Percentiles rank a stretch among this genome's conserved stretches.
Conservation (phyloP, 768 basidiomycete genomes). For the Boletus reticulatus region DNA sequence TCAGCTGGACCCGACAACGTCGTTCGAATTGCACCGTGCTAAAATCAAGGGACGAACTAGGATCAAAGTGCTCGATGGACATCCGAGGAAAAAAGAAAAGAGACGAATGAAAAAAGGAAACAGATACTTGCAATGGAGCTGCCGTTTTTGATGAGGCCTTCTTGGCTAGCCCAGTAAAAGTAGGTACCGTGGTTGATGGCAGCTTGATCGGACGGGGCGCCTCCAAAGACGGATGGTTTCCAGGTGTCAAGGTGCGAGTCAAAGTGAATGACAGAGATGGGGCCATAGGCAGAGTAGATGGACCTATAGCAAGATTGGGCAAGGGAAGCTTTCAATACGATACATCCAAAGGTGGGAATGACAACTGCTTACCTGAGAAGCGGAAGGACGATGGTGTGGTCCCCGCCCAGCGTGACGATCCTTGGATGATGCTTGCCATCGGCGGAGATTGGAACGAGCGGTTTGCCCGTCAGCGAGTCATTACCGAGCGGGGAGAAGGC, state of each 20-base stretch:
- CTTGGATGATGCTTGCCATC: conserved; percentile 79
- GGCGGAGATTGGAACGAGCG: conserved; percentile 54
- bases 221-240: conserved; percentile 74
- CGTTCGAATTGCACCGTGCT: conserved; percentile 88
- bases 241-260: conserved; percentile 84
- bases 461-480: conserved; percentile 56
- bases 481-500: conserved; percentile 63
- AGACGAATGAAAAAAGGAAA: conserved; percentile 23
- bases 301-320: conserved; percentile 43
- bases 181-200: conserved; percentile 87
- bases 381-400: conserved; percentile 79
- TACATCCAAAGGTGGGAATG: neutral
- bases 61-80: conserved; percentile 54
- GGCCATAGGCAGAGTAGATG: conserved; percentile 72
- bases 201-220: conserved; percentile 67
- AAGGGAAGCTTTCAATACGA: neutral
- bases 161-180: conserved; percentile 86
- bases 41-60: conserved; percentile 57
- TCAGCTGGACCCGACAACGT: conserved; percentile 77
- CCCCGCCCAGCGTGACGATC: conserved; percentile 82
- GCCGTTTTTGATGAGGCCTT: conserved; percentile 76
- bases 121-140: conserved; percentile 78
- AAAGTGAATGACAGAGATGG: conserved; percentile 83
- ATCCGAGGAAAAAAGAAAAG: conserved; percentile 15
- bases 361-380: conserved; percentile 34